phyloP scores from a whole-genome alignment of 192 early-diverging fungal genomes.

The Lobosporangium transversale region DNA sequence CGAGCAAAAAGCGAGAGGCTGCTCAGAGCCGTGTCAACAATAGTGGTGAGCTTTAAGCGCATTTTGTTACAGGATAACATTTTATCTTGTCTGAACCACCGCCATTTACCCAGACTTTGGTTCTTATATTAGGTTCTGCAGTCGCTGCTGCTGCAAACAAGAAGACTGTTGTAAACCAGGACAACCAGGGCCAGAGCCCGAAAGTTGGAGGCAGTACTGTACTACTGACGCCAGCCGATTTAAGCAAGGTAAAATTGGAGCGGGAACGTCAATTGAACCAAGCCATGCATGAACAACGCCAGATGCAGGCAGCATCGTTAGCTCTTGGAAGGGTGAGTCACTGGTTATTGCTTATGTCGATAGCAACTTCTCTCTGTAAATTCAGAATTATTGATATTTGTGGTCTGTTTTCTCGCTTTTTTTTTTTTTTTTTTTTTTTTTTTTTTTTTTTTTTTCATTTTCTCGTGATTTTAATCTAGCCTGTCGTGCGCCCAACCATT shows the following conservation, averaged over 20 bases:
- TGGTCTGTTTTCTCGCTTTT: no score
- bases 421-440: no score
- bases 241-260: constrained; percentile 62
- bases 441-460: background rate
- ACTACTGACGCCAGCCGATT: constrained; percentile 60
- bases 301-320: constrained; percentile 55
- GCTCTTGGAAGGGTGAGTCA: constrained; percentile 57
- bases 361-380: no score
- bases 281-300: constrained; percentile 59
- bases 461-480: constrained; percentile 7
- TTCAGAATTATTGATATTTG: no score
- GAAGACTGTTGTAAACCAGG: constrained; percentile 54
- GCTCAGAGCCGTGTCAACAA: constrained; percentile 40
- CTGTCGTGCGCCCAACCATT: constrained; percentile 30
- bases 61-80: no score
- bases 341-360: no score
- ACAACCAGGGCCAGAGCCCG: constrained; percentile 42
- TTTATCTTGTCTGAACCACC: no score
- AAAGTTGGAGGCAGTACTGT: constrained; percentile 33
- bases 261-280: constrained; percentile 62
- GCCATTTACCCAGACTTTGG: no score
- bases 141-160: constrained; percentile 51
- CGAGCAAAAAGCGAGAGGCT: constrained; percentile 67
- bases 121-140: no score
- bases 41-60: constrained; percentile 7